Base-by-base conservation (phyloP, 139 green algal genomes). In the Micromonas commoda region DNA sequence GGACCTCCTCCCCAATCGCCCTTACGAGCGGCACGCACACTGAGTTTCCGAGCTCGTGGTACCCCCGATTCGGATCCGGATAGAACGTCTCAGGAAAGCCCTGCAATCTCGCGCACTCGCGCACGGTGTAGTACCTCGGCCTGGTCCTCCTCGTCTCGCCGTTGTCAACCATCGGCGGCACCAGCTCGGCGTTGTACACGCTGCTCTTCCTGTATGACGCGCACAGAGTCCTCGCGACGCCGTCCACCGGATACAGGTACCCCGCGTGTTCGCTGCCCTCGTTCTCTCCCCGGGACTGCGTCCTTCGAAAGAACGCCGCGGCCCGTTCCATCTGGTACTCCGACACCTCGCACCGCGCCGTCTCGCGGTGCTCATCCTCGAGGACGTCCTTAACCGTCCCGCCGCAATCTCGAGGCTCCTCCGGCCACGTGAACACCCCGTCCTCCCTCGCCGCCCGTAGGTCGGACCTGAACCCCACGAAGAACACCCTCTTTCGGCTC, bases 31-130 rank as follows among this genome's bases (percentile, higher is more conserved):
- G 54, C 53, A 51, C 45, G 3, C 2, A 4, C 3, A 69, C 72
- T 6, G 72, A 29, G 72, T 78, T 78, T n/a, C 72, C 72, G 45
- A 78, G 51, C n/a, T 78, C 35, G 72, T 78, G 72, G 72, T 78
- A 78, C n/a, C 23, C n/a, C n/a, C 72, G 72, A n/a, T 69, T 37
- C 20, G 21, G 31, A 21, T 69, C 33, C 31, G 51, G 38, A 2
- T 32, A 5, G 39, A 78, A 78, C 39, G 39, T 29, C 72, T 78
- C 72, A 6, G 72, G 72, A 51, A 78, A 78, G 16, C 72, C 72
- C 52, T 51, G 13, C 20, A 78, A 4, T 13, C 72, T 13, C 51
- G 72, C 72, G 39, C 38, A 68, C 72, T 78, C 72, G 2, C 72
- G 37, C 19, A 51, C 45, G 35, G 72, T 78, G 72, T 67, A 78